Percentiles rank a stretch among this genome's conserved stretches.
Evolutionary conservation across 2,329 filamentous ascomycete species (phyloP).

Genomic region (Hortaea sp.): DNA sequence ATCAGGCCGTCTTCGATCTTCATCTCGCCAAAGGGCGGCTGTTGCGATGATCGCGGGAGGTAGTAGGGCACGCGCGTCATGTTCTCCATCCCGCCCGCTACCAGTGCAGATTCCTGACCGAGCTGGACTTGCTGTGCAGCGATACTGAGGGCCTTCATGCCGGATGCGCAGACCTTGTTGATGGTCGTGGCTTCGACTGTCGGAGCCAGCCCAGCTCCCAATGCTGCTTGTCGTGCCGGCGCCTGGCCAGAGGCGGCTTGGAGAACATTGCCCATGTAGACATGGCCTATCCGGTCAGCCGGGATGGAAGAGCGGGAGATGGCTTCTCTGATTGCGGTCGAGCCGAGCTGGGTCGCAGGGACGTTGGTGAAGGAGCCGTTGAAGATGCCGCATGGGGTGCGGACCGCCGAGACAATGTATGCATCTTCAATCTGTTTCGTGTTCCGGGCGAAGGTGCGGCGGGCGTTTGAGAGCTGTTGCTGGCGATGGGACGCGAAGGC

Average conservation of each 20-base stretch:
- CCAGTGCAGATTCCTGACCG: conserved; percentile 74
- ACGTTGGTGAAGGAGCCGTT: conserved; percentile 83
- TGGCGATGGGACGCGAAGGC: conserved; percentile 15
- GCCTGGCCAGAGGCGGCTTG: conserved; percentile 77
- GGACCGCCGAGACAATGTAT: conserved; percentile 82
- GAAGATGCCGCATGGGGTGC: conserved; percentile 92
- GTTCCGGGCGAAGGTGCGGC: conserved; percentile 37
- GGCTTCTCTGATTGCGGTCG: conserved; percentile 84
- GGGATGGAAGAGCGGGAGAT: conserved; percentile 79
- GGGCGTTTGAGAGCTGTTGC: conserved; percentile 17
- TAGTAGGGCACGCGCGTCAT: conserved; percentile 95
- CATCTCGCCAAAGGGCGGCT: conserved; percentile 78
- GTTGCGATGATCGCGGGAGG: conserved; percentile 65
- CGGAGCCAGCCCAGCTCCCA: conserved; percentile 77
- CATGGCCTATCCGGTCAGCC: conserved; percentile 69
- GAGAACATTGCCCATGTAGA: conserved; percentile 96
- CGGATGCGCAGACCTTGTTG: conserved; percentile 97
- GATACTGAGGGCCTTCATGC: conserved; percentile 81
- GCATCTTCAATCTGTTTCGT: conserved; percentile 71
- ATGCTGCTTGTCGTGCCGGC: conserved; percentile 79
- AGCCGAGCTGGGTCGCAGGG: conserved; percentile 77
- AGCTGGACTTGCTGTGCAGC: conserved; percentile 93
- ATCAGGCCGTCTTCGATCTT: conserved; percentile 85
- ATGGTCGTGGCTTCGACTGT: conserved; percentile 80
- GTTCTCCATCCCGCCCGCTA: conserved; percentile 96